phyloP scores from a whole-genome alignment of 257 asterid species.

The Solanum raphanifolium region DNA sequence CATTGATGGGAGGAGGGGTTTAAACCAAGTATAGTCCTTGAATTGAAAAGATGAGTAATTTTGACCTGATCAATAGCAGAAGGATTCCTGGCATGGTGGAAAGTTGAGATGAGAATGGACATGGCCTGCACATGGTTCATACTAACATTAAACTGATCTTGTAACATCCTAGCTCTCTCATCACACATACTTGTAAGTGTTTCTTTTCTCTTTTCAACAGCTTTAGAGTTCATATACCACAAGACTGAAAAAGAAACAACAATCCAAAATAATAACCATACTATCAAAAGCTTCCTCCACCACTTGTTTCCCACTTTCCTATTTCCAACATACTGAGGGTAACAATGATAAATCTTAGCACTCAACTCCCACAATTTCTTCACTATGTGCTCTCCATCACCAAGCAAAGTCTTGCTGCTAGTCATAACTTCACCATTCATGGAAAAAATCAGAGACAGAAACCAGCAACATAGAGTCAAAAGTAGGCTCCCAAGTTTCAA shows the following conservation, averaged over 20 bases:
- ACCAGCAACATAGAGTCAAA: conserved; percentile 61
- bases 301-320: conserved; percentile 45
- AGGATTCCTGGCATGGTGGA: conserved; percentile 77
- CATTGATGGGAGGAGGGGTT: background rate
- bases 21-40: background rate
- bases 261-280: conserved; percentile 39
- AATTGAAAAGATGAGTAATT: background rate
- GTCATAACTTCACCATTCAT: conserved; percentile 67
- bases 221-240: conserved; percentile 47
- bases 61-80: conserved; percentile 93
- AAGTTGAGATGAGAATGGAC: conserved; percentile 86
- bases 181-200: conserved; percentile 89
- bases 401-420: conserved; percentile 39
- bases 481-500: conserved; percentile 75
- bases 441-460: conserved; percentile 58
- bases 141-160: conserved; percentile 94
- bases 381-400: conserved; percentile 55
- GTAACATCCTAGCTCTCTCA: conserved; percentile 95
- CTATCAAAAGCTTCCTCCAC: conserved; percentile 48
- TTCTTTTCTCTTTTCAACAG: conserved; percentile 73
- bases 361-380: conserved; percentile 45
- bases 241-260: conserved; percentile 28
- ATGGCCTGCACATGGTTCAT: conserved; percentile 95
- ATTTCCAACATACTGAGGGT: conserved; percentile 40
- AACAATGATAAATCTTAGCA: conserved; percentile 43